Percentiles rank a stretch among this genome's conserved stretches.
Evolutionary conservation across 768 basidiomycete genomes (phyloP).

Genomic region (Sporobolomyces phaffii): DNA sequence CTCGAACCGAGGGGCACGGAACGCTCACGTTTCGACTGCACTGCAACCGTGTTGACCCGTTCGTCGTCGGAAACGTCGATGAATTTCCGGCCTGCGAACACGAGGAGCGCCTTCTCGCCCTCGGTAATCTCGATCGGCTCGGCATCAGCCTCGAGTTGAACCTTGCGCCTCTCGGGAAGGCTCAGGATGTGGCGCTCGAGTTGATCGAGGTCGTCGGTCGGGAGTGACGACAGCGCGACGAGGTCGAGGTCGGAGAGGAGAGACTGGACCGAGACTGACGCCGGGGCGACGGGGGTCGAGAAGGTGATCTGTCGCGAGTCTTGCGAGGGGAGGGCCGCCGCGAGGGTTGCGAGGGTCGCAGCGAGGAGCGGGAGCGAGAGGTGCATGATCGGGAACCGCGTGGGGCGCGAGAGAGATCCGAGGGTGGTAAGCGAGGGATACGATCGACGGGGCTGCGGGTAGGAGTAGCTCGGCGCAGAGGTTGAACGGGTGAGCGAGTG

Average conservation of each 20-base stretch:
- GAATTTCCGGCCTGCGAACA: slow-evolving; percentile 26
- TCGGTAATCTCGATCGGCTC: slow-evolving; percentile 34
- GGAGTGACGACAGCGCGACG: background rate
- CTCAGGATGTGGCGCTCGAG: slow-evolving; percentile 32
- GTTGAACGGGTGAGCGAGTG: no score
- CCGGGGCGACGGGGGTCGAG: background rate
- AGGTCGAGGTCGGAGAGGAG: slow-evolving; percentile 8
- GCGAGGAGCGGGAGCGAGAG: slow-evolving; percentile 9
- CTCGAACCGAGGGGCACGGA: no score
- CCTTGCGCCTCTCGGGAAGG: slow-evolving; percentile 32
- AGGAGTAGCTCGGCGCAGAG: background rate
- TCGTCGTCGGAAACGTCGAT: slow-evolving; percentile 40
- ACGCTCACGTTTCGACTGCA: slow-evolving; percentile 11
- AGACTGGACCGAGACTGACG: background rate
- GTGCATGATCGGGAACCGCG: slow-evolving; percentile 3
- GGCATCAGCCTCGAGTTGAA: slow-evolving; percentile 12
- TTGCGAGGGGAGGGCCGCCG: slow-evolving; percentile 13
- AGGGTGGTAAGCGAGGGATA: background rate
- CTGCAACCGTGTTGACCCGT: background rate
- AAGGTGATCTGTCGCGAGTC: slow-evolving; percentile 17
- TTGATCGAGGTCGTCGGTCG: background rate
- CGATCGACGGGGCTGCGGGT: no score
- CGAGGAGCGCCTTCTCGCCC: slow-evolving; percentile 41
- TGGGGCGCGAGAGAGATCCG: background rate
- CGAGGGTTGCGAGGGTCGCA: background rate